A percentile compares a stretch with the other conserved stretches of the same genome.
These are phyloP conservation scores for Phytophthora syringae DNA, from an alignment of 352 stramenopile species.

Conservation along the genomic window DNA sequence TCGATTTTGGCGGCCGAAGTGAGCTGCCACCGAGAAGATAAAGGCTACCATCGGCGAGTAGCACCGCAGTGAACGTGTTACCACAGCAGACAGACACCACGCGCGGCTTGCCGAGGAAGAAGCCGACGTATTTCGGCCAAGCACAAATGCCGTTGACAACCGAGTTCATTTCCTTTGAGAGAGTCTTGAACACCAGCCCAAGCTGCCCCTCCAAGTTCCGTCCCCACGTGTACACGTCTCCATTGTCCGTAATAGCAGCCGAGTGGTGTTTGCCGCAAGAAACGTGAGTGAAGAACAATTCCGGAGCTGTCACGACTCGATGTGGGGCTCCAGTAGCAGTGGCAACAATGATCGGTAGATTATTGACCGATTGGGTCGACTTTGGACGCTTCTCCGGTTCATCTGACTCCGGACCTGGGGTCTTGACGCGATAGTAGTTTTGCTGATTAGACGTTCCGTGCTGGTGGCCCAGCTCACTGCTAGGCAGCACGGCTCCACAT, in stretches of 20 bases:
- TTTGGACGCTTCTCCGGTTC: conserved; percentile 14
- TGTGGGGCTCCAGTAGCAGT: conserved; percentile 33
- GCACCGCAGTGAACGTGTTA: conserved; percentile 74
- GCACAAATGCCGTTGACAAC: conserved; percentile 66
- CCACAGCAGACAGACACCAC: conserved; percentile 71
- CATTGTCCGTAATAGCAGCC: conserved; percentile 73
- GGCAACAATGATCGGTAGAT: neutral
- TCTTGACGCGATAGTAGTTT: conserved; percentile 11
- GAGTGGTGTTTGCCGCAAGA: conserved; percentile 79
- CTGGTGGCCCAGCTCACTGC: conserved; percentile 55
- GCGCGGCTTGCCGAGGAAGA: conserved; percentile 50
- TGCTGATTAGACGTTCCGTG: conserved; percentile 13
- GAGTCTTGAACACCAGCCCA: conserved; percentile 52
- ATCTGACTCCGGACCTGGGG: conserved; percentile 25
- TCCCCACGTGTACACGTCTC: conserved; percentile 91
- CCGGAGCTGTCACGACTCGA: conserved; percentile 44
- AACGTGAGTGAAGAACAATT: conserved; percentile 65
- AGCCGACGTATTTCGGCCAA: conserved; percentile 77
- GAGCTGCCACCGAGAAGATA: conserved; percentile 83
- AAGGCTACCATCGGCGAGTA: conserved; percentile 68
- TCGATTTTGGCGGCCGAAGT: conserved; percentile 32
- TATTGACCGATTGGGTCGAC: neutral
- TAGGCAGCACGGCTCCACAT: conserved; percentile 27
- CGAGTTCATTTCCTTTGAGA: conserved; percentile 41
- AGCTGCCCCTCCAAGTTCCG: conserved; percentile 89